Percentiles rank a stretch among this genome's conserved stretches.
phyloP scores from a whole-genome alignment of 1,284 basidiomycete genomes.

The Sanguinoderma infundibulare region DNA sequence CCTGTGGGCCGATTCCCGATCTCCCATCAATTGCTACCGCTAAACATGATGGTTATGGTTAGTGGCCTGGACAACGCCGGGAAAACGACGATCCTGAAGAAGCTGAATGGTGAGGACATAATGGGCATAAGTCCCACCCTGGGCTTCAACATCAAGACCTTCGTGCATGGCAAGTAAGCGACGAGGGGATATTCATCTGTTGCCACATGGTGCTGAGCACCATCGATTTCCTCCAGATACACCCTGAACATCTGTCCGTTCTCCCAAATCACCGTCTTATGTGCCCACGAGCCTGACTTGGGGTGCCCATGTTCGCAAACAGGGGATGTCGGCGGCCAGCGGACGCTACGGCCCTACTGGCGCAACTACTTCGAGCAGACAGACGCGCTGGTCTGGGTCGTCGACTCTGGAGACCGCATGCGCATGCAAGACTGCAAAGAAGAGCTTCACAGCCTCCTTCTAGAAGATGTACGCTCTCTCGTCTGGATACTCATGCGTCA shows the following conservation, averaged over 20 bases:
- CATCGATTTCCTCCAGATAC: conserved; percentile 55
- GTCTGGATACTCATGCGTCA: conserved; percentile 9
- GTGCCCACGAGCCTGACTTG: conserved; percentile 8
- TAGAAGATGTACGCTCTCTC: conserved; percentile 82
- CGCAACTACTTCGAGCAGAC: conserved; percentile 99
- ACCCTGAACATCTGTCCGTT: conserved; percentile 91
- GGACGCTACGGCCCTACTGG: conserved; percentile 97
- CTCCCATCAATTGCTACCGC: not conserved
- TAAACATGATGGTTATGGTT: conserved; percentile 9
- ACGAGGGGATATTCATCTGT: not conserved
- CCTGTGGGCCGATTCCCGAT: conserved; percentile 59
- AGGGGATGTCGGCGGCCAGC: conserved; percentile 99
- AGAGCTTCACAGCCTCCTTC: conserved; percentile 85
- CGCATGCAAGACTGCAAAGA: conserved; percentile 89
- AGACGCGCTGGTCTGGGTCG: conserved; percentile 98
- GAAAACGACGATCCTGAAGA: conserved; percentile 98
- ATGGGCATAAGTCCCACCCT: conserved; percentile 90
- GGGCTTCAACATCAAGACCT: conserved; percentile 99
- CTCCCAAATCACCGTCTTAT: conserved; percentile 1
- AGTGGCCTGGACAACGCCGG: conserved; percentile 99
- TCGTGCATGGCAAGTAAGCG: conserved; percentile 85
- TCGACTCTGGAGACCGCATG: conserved; percentile 91
- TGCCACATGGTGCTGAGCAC: not conserved
- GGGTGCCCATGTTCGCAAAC: conserved; percentile 8
- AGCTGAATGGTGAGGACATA: conserved; percentile 91